Conservation (phyloP, 768 basidiomycete species). For the Amanita phalloides region DNA sequence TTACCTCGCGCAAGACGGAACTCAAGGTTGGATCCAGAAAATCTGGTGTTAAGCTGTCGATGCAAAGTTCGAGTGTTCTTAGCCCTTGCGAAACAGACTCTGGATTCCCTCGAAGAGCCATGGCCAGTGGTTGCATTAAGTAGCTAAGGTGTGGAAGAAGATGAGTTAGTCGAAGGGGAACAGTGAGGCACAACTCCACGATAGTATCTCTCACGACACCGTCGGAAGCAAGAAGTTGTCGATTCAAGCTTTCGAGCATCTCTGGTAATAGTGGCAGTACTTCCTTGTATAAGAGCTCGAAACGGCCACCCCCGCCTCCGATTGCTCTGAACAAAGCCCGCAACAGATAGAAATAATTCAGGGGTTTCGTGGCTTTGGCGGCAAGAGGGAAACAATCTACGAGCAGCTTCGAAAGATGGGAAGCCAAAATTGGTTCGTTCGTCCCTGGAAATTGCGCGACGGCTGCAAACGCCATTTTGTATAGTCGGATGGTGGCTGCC, state of each 20-base stretch:
- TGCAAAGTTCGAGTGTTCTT: constrained; percentile 94
- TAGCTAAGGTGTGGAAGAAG: constrained; percentile 91
- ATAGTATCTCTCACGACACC: constrained; percentile 84
- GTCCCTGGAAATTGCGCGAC: constrained; percentile 59
- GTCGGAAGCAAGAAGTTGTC: constrained; percentile 78
- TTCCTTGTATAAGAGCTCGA: constrained; percentile 92
- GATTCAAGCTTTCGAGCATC: constrained; percentile 91
- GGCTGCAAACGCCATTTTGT: constrained; percentile 92
- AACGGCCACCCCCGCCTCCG: constrained; percentile 84
- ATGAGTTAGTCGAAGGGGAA: constrained; percentile 90
- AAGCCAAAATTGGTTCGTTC: constrained; percentile 91
- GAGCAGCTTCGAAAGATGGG: constrained; percentile 84
- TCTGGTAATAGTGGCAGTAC: constrained; percentile 93
- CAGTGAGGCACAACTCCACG: constrained; percentile 94
- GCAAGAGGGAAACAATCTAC: constrained; percentile 96
- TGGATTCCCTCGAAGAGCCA: constrained; percentile 76
- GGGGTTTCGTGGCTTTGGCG: constrained; percentile 82
- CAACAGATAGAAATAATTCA: constrained; percentile 87
- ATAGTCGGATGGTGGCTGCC: constrained; percentile 78
- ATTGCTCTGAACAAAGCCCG: constrained; percentile 90
- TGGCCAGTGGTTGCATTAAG: constrained; percentile 91
- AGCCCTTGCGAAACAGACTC: constrained; percentile 94
- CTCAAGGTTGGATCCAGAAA: constrained; percentile 95
- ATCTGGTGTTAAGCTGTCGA: constrained; percentile 96
- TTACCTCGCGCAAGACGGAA: constrained; percentile 85